Conservation (phyloP, 768 basidiomycete species). For the Chalciporus piperatus region DNA sequence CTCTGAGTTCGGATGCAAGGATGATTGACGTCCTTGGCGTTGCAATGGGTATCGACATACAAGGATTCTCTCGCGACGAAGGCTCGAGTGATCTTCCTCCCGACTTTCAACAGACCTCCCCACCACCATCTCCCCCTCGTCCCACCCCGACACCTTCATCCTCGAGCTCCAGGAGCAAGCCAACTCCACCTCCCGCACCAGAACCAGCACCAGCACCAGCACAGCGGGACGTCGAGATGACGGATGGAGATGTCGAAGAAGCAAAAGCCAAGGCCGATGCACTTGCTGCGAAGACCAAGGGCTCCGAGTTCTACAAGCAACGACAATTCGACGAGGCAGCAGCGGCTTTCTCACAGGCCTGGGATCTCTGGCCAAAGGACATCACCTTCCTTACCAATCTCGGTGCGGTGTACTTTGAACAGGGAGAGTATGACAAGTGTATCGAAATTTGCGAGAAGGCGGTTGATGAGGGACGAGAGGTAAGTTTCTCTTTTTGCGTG, state of each 20-base stretch:
- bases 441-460: conserved; percentile 94
- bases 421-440: conserved; percentile 86
- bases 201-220: conserved; percentile 40
- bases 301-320: conserved; percentile 81
- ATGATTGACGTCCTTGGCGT: conserved; percentile 95
- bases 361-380: conserved; percentile 93
- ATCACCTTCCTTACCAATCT: conserved; percentile 92
- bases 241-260: conserved; percentile 65
- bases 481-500: conserved; percentile 30
- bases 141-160: conserved; percentile 37
- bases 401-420: conserved; percentile 88
- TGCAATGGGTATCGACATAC: conserved; percentile 90
- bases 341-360: conserved; percentile 77
- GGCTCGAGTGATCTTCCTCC: conserved; percentile 79
- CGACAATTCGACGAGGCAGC: conserved; percentile 78
- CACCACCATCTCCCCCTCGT: conserved; percentile 27
- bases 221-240: conserved; percentile 63
- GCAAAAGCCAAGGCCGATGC: conserved; percentile 75
- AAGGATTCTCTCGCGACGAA: conserved; percentile 80
- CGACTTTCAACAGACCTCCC: conserved; percentile 38
- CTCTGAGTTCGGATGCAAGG: conserved; percentile 70
- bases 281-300: conserved; percentile 74
- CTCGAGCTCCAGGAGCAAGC: conserved; percentile 39
- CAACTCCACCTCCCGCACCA: conserved; percentile 38
- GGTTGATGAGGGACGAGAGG: conserved; percentile 89